These are phyloP conservation scores for Solanum peruvianum DNA, from an alignment of 257 asterid species.

Conservation along the genomic window DNA sequence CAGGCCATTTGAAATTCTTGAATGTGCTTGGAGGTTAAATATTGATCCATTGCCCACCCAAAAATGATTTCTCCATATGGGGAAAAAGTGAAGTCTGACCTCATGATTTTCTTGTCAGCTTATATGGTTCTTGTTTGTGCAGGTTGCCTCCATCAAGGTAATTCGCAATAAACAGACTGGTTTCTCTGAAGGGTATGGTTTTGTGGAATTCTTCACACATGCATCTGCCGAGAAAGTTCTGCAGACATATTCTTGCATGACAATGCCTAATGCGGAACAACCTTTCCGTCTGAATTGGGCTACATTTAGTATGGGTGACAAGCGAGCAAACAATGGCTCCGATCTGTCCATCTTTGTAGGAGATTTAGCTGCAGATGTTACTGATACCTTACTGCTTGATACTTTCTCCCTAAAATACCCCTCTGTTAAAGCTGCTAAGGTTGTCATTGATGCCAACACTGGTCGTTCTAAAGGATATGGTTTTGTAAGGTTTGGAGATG, in stretches of 20 bases:
- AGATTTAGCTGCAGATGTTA: constrained; percentile 90
- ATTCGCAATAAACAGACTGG: constrained; percentile 91
- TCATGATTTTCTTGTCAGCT: background rate
- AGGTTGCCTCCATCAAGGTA: constrained; percentile 79
- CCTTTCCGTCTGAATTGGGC: constrained; percentile 94
- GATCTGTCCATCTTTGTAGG: constrained; percentile 90
- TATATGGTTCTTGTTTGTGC: constrained; percentile 9
- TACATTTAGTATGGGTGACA: constrained; percentile 88
- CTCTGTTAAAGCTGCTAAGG: constrained; percentile 89
- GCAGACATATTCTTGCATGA: constrained; percentile 41
- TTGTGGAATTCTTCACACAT: constrained; percentile 74
- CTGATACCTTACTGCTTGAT: constrained; percentile 70
- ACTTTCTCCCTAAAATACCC: constrained; percentile 60
- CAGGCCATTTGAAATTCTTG: background rate
- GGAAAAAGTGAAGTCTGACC: background rate
- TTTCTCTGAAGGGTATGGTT: constrained; percentile 85
- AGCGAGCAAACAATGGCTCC: constrained; percentile 63
- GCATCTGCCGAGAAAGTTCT: constrained; percentile 82
- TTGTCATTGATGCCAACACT: constrained; percentile 73
- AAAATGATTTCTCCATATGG: background rate
- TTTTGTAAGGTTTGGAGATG: constrained; percentile 93
- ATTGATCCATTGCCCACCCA: background rate
- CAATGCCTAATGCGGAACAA: constrained; percentile 81
- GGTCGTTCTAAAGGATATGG: constrained; percentile 95
- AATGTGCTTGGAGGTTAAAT: background rate